Conservation (phyloP, 345 rosid genomes). For the Nasturtium officinale region DNA sequence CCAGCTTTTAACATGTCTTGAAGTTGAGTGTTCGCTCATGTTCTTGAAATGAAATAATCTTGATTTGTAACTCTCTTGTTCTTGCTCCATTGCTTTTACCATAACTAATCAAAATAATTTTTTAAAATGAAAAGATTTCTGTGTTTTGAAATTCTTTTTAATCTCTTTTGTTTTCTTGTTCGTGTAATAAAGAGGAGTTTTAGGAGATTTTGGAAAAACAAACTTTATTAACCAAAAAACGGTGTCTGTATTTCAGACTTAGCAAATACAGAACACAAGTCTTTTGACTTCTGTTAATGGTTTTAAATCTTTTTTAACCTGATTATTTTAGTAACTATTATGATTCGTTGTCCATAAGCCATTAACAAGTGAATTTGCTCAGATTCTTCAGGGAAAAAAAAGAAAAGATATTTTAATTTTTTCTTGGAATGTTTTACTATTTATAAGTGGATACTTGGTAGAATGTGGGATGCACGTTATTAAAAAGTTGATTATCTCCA, state of each 20-base stretch:
- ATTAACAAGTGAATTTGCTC: constrained; percentile 32
- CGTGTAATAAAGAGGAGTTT: constrained; percentile 41
- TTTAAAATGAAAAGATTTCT: neutral
- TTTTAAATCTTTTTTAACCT: constrained; percentile 12
- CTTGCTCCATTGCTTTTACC: constrained; percentile 65
- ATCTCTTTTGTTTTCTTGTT: constrained; percentile 23
- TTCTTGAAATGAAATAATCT: constrained; percentile 66
- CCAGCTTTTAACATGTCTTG: constrained; percentile 56
- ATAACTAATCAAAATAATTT: constrained; percentile 20
- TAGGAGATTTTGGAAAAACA: constrained; percentile 30
- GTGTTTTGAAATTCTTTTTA: constrained; percentile 12
- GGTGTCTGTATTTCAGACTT: constrained; percentile 33
- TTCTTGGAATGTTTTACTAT: constrained; percentile 38
- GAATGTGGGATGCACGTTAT: constrained; percentile 39
- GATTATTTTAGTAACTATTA: constrained; percentile 34
- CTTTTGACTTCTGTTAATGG: constrained; percentile 41
- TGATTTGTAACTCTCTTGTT: constrained; percentile 61
- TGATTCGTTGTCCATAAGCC: constrained; percentile 44
- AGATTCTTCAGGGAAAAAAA: constrained; percentile 18
- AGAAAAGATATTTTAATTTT: neutral
- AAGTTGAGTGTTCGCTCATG: constrained; percentile 45
- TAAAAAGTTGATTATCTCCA: constrained; percentile 3
- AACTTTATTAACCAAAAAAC: constrained; percentile 32
- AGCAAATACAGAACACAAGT: constrained; percentile 44
- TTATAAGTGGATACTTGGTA: constrained; percentile 35